Percentiles rank a stretch among this genome's conserved stretches.
phyloP scores from a whole-genome alignment of 2,329 filamentous ascomycete genomes.

The Neofusicoccum parvum region DNA sequence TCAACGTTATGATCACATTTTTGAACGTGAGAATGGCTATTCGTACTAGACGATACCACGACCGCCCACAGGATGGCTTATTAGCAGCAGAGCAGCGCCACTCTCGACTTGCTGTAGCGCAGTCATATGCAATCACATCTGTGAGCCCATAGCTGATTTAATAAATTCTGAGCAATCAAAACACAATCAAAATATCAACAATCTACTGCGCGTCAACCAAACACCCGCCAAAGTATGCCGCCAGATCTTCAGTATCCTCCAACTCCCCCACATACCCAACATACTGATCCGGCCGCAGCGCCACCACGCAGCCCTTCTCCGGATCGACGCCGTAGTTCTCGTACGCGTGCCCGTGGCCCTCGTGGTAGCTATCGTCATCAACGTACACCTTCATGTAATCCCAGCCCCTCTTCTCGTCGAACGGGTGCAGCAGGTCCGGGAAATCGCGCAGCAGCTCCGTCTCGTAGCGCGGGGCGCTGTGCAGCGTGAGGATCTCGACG shows the following conservation, averaged over 20 bases:
- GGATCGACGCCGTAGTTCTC: slow-evolving; percentile 60
- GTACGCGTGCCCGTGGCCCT: slow-evolving; percentile 52
- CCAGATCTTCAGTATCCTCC: slow-evolving; percentile 35
- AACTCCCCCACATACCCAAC: slow-evolving; percentile 51
- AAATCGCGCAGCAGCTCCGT: slow-evolving; percentile 47
- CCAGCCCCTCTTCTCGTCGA: slow-evolving; percentile 42
- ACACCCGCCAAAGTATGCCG: slow-evolving; percentile 27
- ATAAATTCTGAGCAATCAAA: no score
- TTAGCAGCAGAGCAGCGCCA: no score
- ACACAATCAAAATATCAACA: no score
- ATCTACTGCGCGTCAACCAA: slow-evolving; percentile 10
- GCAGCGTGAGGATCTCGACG: slow-evolving; percentile 64
- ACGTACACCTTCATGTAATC: slow-evolving; percentile 50
- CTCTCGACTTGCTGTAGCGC: no score
- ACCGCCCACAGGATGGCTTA: no score
- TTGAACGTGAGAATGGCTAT: no score
- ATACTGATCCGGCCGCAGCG: slow-evolving; percentile 69
- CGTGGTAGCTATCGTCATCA: slow-evolving; percentile 48
- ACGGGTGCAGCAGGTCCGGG: slow-evolving; percentile 48
- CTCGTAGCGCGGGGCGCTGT: slow-evolving; percentile 54
- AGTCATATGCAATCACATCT: not conserved
- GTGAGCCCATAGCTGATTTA: not conserved
- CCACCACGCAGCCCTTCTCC: slow-evolving; percentile 59
- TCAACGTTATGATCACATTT: no score
- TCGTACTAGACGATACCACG: no score